Evolutionary conservation across 2,329 filamentous ascomycete species (phyloP), one percentile per base, ranked within the genome.

Genomic region (Verticillium tricorpus): DNA sequence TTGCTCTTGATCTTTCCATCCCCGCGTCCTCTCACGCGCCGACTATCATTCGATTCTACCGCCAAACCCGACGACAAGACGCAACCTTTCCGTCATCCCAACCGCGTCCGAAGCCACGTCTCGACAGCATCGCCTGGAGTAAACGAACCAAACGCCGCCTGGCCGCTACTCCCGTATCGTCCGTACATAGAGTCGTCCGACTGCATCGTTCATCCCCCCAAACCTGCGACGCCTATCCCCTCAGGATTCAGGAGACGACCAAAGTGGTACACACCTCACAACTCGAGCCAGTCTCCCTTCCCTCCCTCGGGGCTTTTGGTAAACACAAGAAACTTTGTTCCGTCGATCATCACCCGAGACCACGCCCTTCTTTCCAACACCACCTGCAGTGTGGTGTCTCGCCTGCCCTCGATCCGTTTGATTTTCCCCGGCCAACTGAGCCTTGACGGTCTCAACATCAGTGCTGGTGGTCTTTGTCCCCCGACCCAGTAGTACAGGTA

Each of bases 151-250:
- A 32, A 32, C 25, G 15, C 31, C 32, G 54, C 19, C n/a, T 56
- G 19, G 25, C 54, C 9, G 54, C 19, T 22, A 19, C n/a, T 19
- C 19, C 45, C n/a, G n/a, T 52, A 25, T 19, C 45, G 25, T 56
- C 28, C 31, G 25, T 12, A 56, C 28, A 22, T 32, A 32, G 12
- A 56, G 25, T 32, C 54, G 31, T 56, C 54, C n/a, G 54, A 56
- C 54, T 25, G 25, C 25, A 32, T 56, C 31, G 54, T 56, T 56
- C 45, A 52, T 56, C 45, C 50, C 60, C 35, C 61, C 34, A 61
- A 71, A 74, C 69, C 75, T 78, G 76, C 75, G 74, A 79, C 76
- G 75, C 72, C 65, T 69, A 69, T 63, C 62, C 69, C 72, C 70
- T 73, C 73, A 74, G 69, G 60, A 59, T 67, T 54, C 57, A 66